These are phyloP conservation scores for barrel medic (Medicago truncatula) DNA, from an alignment of 306 rosid genomes.

Conservation along the genomic window MtrunA17r5.0-ANR NC_053044.1:22605501-22606000, in stretches of 20 bases:
- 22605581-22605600: neutral
- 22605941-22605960: too few relatives aligned
- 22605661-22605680: slow-evolving; percentile 50
- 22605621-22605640: slow-evolving; percentile 73
- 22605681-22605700: slow-evolving; percentile 47
- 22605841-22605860: neutral
- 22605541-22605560: neutral
- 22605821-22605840: neutral
- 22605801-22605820: neutral
- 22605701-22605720: slow-evolving; percentile 51
- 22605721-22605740: slow-evolving; percentile 38
- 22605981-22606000: too few relatives aligned
- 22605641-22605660: slow-evolving; percentile 61
- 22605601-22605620: slow-evolving; percentile 53
- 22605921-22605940: too few relatives aligned
- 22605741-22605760: slow-evolving; percentile 54
- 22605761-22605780: slow-evolving; percentile 50
- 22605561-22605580: neutral
- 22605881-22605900: neutral
- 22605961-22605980: too few relatives aligned
- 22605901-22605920: too few relatives aligned
- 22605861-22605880: neutral
- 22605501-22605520: neutral
- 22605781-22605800: slow-evolving; percentile 39
- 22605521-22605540: neutral